Base-by-base conservation (phyloP, 441 rosid species). In the Biscutella auriculata region DNA sequence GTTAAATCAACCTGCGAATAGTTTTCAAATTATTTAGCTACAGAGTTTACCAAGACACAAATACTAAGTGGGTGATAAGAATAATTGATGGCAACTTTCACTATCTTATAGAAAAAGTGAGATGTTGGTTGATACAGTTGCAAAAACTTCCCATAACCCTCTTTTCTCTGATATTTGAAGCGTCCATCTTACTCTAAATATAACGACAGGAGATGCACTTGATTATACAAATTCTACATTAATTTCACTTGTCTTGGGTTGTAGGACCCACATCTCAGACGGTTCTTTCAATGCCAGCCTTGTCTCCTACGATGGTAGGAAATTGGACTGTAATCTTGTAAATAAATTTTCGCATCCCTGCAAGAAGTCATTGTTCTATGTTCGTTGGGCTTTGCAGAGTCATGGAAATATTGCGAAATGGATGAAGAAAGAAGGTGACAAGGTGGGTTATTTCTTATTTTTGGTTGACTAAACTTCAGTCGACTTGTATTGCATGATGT, bases 401-500 rank as follows among this genome's bases (percentile, higher is more conserved):
- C 97, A 92, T 75, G 97, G 98, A 49, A 92, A 88, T 74, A 79
- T 92, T 45, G 81, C 83, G 40, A 92, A 76, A 73, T 88, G 98
- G 98, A 65, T 57, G 72, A 88, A 92, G 79, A 92, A 86, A 74
- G 98, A 92, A 79, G 98, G 98, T 56, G 98, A 92, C 53, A 88
- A 79, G 87, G 98, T 88, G 66, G 87, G 98, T 88, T 64, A 8
- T 21, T 29, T 65, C 54, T 44, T 44, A 43, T 11, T 26, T 16
- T 44, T 64, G 47, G 60, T 49, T 35, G 66, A 37, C 49, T 36
- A 57, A 57, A 29, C 6, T 55, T 43, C 23, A 49, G 32, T 45
- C 8, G 19, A 42, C 37, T 30, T 35, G 25, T 29, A 19, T 19
- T 19, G 23, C 4, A 19, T 53, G 30, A 30, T 53, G 36, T 53